phyloP scores from a whole-genome alignment of 2,329 filamentous ascomycete species.

The Epicoccum nigrum region DNA sequence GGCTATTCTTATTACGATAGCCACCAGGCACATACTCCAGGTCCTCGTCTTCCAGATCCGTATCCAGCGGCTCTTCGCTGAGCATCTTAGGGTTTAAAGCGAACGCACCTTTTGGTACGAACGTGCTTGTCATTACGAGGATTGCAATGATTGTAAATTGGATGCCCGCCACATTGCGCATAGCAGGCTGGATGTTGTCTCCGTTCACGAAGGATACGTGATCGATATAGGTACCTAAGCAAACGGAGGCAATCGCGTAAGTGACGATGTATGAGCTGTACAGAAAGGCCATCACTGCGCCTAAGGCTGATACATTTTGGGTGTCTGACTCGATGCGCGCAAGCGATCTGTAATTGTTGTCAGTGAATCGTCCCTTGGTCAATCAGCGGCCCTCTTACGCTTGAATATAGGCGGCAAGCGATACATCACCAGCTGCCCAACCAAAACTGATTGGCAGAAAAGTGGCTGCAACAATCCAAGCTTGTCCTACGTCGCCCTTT shows the following conservation, averaged over 20 bases:
- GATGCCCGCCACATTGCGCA: constrained; percentile 55
- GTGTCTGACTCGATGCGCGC: constrained; percentile 53
- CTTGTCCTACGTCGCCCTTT: constrained; percentile 49
- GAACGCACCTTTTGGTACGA: constrained; percentile 55
- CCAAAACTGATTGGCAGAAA: constrained; percentile 55
- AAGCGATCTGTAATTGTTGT: constrained; percentile 39
- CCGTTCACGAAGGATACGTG: constrained; percentile 46
- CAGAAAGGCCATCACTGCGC: constrained; percentile 59
- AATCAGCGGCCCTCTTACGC: constrained; percentile 27
- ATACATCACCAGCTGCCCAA: constrained; percentile 60
- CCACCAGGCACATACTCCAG: constrained; percentile 30
- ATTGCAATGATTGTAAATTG: constrained; percentile 55
- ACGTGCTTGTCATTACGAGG: constrained; percentile 53
- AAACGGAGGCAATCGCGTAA: constrained; percentile 53
- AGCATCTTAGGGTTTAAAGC: constrained; percentile 54
- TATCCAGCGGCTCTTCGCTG: constrained; percentile 48
- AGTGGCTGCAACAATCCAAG: constrained; percentile 55
- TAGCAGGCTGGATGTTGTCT: constrained; percentile 49
- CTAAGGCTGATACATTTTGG: constrained; percentile 56
- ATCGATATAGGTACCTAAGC: constrained; percentile 57
- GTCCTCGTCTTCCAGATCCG: constrained; percentile 37
- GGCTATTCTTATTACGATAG: constrained; percentile 27
- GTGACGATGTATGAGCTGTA: constrained; percentile 58
- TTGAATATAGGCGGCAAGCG: constrained; percentile 59
- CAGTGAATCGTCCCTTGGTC: background rate